phyloP scores from a whole-genome alignment of 352 stramenopile genomes.

The Discostella stelligera region DNA sequence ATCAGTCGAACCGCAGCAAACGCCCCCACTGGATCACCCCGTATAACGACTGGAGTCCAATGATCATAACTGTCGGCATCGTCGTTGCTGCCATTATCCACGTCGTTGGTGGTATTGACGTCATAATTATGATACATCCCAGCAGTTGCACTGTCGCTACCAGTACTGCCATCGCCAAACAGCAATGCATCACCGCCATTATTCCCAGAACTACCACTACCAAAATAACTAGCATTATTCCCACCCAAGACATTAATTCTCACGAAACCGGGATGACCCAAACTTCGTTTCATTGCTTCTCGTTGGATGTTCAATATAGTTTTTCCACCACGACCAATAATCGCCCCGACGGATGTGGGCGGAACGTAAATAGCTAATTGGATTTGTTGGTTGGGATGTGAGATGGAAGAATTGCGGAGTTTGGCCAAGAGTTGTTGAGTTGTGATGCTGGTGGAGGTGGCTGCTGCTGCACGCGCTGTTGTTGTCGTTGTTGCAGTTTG shows the following conservation, averaged over 20 bases:
- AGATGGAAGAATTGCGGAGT: constrained; percentile 39
- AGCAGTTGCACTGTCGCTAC: neutral
- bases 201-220: neutral
- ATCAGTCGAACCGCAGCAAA: constrained; percentile 38
- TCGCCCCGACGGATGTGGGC: constrained; percentile 59
- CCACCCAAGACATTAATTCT: constrained; percentile 43
- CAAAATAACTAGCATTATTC: neutral
- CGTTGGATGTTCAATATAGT: constrained; percentile 74
- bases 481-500: neutral
- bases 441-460: neutral
- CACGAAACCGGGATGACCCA: constrained; percentile 28
- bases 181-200: neutral
- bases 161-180: neutral
- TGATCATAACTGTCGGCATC: constrained; percentile 13
- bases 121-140: neutral
- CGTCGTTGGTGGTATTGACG: neutral
- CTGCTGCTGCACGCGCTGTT: neutral
- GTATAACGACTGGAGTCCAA: constrained; percentile 65
- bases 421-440: constrained; percentile 2
- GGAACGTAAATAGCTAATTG: constrained; percentile 74
- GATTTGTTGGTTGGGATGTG: constrained; percentile 42
- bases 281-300: constrained; percentile 47
- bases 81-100: constrained; percentile 2
- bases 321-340: constrained; percentile 68
- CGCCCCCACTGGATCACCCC: constrained; percentile 45